These are phyloP conservation scores for Pythium apleroticum DNA, from an alignment of 352 stramenopile genomes.

Conservation along the genomic window DNA sequence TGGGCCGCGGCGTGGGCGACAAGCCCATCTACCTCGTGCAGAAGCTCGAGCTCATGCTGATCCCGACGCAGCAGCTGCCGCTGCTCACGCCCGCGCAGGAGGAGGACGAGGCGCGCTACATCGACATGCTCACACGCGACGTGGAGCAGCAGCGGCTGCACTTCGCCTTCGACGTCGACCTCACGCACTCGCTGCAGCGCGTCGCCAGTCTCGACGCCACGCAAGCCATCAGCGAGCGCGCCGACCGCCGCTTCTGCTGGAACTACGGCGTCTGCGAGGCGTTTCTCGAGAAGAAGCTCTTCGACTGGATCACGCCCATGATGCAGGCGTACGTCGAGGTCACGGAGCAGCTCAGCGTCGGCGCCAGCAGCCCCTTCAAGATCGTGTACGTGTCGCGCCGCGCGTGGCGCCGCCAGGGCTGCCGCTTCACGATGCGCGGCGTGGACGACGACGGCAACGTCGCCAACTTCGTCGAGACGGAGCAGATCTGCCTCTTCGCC, in stretches of 20 bases:
- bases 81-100: constrained; percentile 56
- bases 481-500: constrained; percentile 81
- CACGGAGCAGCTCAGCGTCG: constrained; percentile 48
- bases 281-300: constrained; percentile 50
- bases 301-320: constrained; percentile 61
- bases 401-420: constrained; percentile 74
- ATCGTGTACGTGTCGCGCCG: constrained; percentile 71
- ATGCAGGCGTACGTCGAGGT: constrained; percentile 64
- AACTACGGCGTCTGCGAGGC: constrained; percentile 75
- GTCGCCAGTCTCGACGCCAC: constrained; percentile 53
- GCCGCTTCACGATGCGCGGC: constrained; percentile 91
- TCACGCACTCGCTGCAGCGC: constrained; percentile 59
- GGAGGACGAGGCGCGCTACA: constrained; percentile 49
- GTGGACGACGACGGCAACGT: constrained; percentile 86
- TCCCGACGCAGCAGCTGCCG: constrained; percentile 37
- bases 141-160: constrained; percentile 50
- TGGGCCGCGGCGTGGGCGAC: constrained; percentile 47
- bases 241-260: constrained; percentile 91
- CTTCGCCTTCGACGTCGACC: constrained; percentile 59
- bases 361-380: constrained; percentile 40
- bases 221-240: constrained; percentile 38
- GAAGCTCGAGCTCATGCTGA: constrained; percentile 55
- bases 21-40: constrained; percentile 56
- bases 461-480: constrained; percentile 94
- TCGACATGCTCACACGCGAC: constrained; percentile 47